A percentile compares a stretch with the other conserved stretches of the same genome.
phyloP scores from a whole-genome alignment of 495 filamentous ascomycete species.

The Penicillium psychrofluorescens region DNA sequence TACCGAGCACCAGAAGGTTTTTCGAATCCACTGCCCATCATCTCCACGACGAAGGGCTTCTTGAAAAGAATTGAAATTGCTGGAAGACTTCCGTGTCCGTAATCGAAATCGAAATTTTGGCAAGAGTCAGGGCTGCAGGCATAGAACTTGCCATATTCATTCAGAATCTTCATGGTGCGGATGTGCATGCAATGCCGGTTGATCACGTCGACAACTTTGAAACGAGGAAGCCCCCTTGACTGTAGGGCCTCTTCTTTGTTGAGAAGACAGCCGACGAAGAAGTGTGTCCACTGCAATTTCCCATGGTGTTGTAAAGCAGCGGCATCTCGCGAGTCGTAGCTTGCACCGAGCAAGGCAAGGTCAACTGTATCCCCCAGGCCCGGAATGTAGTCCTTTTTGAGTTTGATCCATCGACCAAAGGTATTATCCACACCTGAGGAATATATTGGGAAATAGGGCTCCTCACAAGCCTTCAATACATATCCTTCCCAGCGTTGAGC shows the following conservation, averaged over 20 bases:
- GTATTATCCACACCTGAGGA: constrained; percentile 18
- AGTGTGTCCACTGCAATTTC: constrained; percentile 66
- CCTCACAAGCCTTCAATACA: constrained; percentile 70
- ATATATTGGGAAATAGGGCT: constrained; percentile 63
- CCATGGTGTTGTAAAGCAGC: constrained; percentile 29
- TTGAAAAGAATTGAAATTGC: constrained; percentile 44
- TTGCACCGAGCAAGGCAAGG: constrained; percentile 68
- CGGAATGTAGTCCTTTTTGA: constrained; percentile 87
- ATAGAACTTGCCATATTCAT: constrained; percentile 41
- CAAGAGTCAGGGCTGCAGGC: constrained; percentile 16
- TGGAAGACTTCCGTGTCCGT: constrained; percentile 18
- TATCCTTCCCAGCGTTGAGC: constrained; percentile 63
- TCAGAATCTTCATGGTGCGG: constrained; percentile 43
- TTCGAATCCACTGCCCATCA: constrained; percentile 58
- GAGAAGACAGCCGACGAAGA: constrained; percentile 67
- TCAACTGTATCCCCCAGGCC: constrained; percentile 76
- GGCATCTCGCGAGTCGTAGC: constrained; percentile 54
- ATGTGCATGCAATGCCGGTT: constrained; percentile 41
- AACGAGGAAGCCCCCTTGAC: constrained; percentile 47
- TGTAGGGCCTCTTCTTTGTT: constrained; percentile 60
- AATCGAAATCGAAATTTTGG: constrained; percentile 26
- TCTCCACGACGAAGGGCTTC: constrained; percentile 57
- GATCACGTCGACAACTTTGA: constrained; percentile 57
- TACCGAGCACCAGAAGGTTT: constrained; percentile 49
- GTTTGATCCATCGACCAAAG: constrained; percentile 60